These are phyloP conservation scores for Malus hybrid DNA, from an alignment of 331 rosid species.

Conservation along the genomic window DNA sequence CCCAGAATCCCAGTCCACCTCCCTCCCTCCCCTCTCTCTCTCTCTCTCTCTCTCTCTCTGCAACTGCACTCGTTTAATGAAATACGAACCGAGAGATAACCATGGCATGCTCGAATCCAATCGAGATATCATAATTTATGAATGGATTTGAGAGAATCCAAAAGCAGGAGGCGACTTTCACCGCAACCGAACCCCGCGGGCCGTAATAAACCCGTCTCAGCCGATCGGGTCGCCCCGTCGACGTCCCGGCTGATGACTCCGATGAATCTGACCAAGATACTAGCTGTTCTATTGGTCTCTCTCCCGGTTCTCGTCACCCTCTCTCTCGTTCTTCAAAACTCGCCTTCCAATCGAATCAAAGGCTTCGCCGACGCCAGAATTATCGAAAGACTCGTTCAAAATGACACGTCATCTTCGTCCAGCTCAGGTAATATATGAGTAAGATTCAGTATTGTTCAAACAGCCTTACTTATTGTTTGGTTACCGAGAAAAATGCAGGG, in stretches of 20 bases:
- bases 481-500: not conserved
- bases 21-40: not conserved
- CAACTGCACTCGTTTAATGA: not conserved
- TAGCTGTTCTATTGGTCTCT: constrained; percentile 17
- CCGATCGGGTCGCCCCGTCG: not conserved
- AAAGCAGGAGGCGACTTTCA: constrained; percentile 1
- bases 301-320: constrained; percentile 23
- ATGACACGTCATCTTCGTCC: constrained; percentile 5
- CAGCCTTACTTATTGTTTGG: not conserved
- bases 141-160: constrained; percentile 15
- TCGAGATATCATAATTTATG: not conserved
- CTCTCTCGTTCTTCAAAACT: constrained; percentile 11
- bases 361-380: constrained; percentile 25
- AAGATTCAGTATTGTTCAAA: not conserved
- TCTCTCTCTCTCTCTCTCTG: not conserved
- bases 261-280: constrained; percentile 16
- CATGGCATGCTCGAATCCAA: not conserved
- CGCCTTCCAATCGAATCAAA: constrained; percentile 16
- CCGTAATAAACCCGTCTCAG: not conserved
- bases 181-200: not conserved
- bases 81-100: not conserved
- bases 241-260: constrained; percentile 5
- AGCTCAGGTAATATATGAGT: constrained; percentile 1
- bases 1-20: not conserved
- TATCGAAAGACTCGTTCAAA: constrained; percentile 2